These are phyloP conservation scores for Aspergillus ruber DNA, from an alignment of 2,329 filamentous ascomycete species.

Conservation along the genomic window DNA sequence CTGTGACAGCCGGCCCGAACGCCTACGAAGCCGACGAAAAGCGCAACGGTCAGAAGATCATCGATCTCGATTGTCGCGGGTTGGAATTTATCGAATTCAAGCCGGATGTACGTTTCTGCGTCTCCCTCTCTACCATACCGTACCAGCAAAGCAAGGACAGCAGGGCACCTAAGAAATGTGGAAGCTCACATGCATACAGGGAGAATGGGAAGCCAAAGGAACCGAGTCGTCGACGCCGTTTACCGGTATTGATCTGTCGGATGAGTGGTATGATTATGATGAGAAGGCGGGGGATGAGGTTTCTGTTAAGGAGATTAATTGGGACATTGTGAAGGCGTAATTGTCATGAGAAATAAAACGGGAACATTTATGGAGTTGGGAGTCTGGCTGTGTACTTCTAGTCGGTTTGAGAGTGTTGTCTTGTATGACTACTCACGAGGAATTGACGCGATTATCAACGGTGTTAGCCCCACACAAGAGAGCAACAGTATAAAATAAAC, in stretches of 20 bases:
- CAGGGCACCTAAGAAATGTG: neutral
- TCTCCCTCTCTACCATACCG: neutral
- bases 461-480: too few relatives aligned
- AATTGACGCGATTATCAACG: too few relatives aligned
- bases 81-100: slow-evolving; percentile 89
- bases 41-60: slow-evolving; percentile 67
- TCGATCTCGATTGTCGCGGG: slow-evolving; percentile 90
- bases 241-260: slow-evolving; percentile 68
- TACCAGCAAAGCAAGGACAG: slow-evolving; percentile 4
- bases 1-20: slow-evolving; percentile 67
- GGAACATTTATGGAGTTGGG: too few relatives aligned
- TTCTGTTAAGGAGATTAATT: slow-evolving; percentile 81
- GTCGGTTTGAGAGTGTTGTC: too few relatives aligned
- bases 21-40: slow-evolving; percentile 51
- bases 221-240: slow-evolving; percentile 77
- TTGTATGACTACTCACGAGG: too few relatives aligned
- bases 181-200: slow-evolving; percentile 45
- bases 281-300: slow-evolving; percentile 90
- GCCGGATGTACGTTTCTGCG: slow-evolving; percentile 60
- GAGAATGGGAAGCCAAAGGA: slow-evolving; percentile 83
- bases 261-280: slow-evolving; percentile 98
- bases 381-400: too few relatives aligned
- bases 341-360: neutral
- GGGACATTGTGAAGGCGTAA: slow-evolving; percentile 72
- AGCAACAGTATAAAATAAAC: too few relatives aligned